phyloP scores from a whole-genome alignment of 441 rosid genomes.

The Biscutella auriculata region DNA sequence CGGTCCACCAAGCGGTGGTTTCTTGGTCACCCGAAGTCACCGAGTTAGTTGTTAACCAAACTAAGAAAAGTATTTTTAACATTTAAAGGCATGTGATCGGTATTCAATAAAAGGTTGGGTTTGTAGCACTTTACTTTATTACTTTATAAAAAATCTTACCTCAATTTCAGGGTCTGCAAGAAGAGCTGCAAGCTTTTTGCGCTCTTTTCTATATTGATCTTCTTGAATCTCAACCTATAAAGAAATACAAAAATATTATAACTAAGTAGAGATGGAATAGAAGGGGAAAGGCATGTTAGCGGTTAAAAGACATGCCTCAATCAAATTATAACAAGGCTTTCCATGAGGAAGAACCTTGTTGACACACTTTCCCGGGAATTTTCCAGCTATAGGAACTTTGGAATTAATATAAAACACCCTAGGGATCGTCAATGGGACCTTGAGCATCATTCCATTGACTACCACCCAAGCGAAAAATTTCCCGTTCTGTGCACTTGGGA shows the following conservation, averaged over 20 bases:
- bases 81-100: background rate
- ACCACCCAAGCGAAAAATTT: constrained; percentile 82
- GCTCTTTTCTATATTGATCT: constrained; percentile 61
- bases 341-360: constrained; percentile 89
- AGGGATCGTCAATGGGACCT: constrained; percentile 72
- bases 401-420: constrained; percentile 79
- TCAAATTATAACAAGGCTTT: constrained; percentile 55
- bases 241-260: constrained; percentile 1
- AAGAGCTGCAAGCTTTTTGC: constrained; percentile 75
- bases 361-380: constrained; percentile 77
- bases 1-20: too few species aligned
- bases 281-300: background rate
- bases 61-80: background rate
- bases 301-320: constrained; percentile 50
- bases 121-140: background rate
- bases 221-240: constrained; percentile 43
- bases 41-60: constrained; percentile 1
- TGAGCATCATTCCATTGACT: constrained; percentile 88
- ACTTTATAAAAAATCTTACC: constrained; percentile 35
- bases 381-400: constrained; percentile 51
- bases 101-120: constrained; percentile 3
- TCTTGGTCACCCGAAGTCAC: background rate
- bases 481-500: constrained; percentile 53
- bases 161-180: constrained; percentile 94
- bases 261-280: constrained; percentile 1